Conservation (phyloP, 306 rosid genomes). For the Luffa acutangula region DNA sequence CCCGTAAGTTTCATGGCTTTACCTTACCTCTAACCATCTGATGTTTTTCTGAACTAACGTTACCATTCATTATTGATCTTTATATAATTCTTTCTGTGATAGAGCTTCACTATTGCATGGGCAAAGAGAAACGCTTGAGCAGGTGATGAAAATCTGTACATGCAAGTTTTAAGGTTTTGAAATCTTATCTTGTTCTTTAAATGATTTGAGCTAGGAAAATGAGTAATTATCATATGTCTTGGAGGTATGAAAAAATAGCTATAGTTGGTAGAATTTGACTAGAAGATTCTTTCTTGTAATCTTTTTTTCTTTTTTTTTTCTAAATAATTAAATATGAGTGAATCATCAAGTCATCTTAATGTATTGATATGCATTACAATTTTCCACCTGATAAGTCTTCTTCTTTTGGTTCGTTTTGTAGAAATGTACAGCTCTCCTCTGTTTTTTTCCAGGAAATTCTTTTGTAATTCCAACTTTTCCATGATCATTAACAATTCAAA, state of each 20-base stretch:
- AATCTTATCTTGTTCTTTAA: not conserved
- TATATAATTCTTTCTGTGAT: conserved; percentile 12
- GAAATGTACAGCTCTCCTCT: too few species aligned
- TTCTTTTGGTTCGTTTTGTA: too few species aligned
- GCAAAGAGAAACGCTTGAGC: conserved; percentile 71
- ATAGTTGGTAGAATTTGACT: not conserved
- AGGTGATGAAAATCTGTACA: conserved; percentile 35
- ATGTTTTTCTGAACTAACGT: conserved; percentile 6
- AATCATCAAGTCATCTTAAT: not conserved
- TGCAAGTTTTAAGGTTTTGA: conserved; percentile 11
- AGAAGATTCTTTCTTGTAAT: not conserved
- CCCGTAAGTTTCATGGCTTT: conserved; percentile 60
- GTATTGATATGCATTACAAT: not conserved
- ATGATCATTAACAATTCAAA: too few species aligned
- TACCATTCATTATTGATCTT: conserved; percentile 8
- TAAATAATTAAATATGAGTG: not conserved
- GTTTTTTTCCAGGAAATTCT: too few species aligned
- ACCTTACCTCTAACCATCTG: conserved; percentile 19
- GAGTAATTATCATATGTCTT: not conserved
- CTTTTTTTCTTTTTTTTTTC: not conserved
- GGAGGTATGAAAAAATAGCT: not conserved
- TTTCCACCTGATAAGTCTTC: not conserved
- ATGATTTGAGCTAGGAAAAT: not conserved
- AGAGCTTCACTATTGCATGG: conserved; percentile 84
- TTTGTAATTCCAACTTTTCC: too few species aligned